Base-by-base conservation (phyloP, 73 alveolate species). In the Symbiodinium pilosum region DNA sequence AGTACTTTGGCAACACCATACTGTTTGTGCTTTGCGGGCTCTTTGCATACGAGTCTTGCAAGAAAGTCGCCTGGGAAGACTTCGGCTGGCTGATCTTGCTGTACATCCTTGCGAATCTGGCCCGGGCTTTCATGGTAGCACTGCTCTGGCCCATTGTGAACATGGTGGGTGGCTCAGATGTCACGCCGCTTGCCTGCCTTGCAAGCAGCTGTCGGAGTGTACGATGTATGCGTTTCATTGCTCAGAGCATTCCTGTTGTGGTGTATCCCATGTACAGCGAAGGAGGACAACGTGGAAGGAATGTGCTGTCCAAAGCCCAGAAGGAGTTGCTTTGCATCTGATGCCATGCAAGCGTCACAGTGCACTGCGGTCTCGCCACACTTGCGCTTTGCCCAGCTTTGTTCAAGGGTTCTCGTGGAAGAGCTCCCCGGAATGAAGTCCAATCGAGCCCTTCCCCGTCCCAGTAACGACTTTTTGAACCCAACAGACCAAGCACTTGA, bases 251-350 rank as follows among this genome's bases (percentile, higher is more conserved):
- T n/a, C n/a, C n/a, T n/a, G n/a, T n/a, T n/a, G n/a, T n/a, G 73
- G 32, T n/a, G n/a, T n/a, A n/a, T n/a, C 34, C 73, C 73, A 16
- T n/a, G 1, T 9, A 24, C 73, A 16, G 28, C 73, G 20, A 32
- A 89, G 95, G 95, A 34, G 44, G 39, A 91, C 97, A 14, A 91
- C 97, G 32, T 91, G 97, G 97, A 91, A 36, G 81, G 97, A 91
- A 69, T 91, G 97, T n/a, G n/a, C 81, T 28, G 97, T 40, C n/a
- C 18, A n/a, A 34, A 91, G 77, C 97, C 81, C 54, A 91, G 88
- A 28, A 18, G 24, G 81, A 0, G 1, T 64, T 47, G 59, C 14
- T 47, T 14, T 47, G n/a, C n/a, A n/a, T n/a, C n/a, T n/a, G n/a
- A n/a, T n/a, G n/a, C n/a, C n/a, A n/a, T n/a, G n/a, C n/a, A n/a